phyloP scores from a whole-genome alignment of 768 basidiomycete genomes.

The Glaciozyma martinii region DNA sequence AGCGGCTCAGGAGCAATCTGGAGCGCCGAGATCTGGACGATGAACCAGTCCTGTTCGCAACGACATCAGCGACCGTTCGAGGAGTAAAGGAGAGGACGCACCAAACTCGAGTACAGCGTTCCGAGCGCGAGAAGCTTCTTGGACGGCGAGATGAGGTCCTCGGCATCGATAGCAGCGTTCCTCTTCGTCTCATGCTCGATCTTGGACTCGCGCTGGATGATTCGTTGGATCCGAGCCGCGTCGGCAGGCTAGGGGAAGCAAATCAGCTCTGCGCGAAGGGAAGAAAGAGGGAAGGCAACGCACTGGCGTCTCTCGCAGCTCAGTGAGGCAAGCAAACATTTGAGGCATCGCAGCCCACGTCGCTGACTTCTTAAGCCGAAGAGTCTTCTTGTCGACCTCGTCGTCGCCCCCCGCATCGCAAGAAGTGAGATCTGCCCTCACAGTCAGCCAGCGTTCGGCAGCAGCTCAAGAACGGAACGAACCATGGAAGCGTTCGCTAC shows the following conservation, averaged over 20 bases:
- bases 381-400: neutral
- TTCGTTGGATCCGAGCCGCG: slow-evolving; percentile 37
- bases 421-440: slow-evolving; percentile 47
- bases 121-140: slow-evolving; percentile 68
- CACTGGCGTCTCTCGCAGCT: slow-evolving; percentile 53
- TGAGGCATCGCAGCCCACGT: slow-evolving; percentile 77
- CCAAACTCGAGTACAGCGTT: slow-evolving; percentile 74
- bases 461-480: slow-evolving; percentile 35
- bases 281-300: slow-evolving; percentile 31
- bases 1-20: slow-evolving; percentile 54
- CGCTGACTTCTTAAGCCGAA: slow-evolving; percentile 51
- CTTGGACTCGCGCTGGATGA: slow-evolving; percentile 68
- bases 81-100: neutral
- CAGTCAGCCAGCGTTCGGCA: neutral
- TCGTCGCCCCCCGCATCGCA: slow-evolving; percentile 29
- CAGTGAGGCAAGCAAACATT: slow-evolving; percentile 61
- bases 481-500: slow-evolving; percentile 75
- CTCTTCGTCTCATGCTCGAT: slow-evolving; percentile 63
- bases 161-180: slow-evolving; percentile 49
- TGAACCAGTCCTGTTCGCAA: slow-evolving; percentile 67
- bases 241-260: neutral
- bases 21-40: slow-evolving; percentile 57
- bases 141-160: slow-evolving; percentile 60
- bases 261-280: neutral
- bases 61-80: neutral